Evolutionary conservation across 2,329 filamentous ascomycete species (phyloP), one percentile per base, ranked within the genome.

Genomic region (Cladosporium sp.): DNA sequence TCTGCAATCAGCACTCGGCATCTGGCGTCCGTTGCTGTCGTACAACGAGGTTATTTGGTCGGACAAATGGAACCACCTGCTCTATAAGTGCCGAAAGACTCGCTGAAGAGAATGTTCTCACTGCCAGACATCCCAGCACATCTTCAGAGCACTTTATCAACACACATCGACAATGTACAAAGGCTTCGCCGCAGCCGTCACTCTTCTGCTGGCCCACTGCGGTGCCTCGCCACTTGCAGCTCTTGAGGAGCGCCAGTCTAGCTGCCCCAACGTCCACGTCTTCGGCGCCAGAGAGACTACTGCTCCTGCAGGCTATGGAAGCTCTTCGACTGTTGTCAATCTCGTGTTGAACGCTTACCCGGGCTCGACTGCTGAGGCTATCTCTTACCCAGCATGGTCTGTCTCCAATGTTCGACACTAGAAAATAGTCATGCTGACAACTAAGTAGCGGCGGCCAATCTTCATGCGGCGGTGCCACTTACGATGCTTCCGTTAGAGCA

Each of bases 401-500:
- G 44, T 55, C 40, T 35, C 5, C 16, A 11, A 16, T 29, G 2
- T 8, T 10, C 49, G 26, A 28, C 29, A n/a, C 5, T 3, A 26
- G 31, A 1, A 1, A 50, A 5, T 28, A 35, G 5, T 46, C 29
- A 35, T n/a, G 29, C 59, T 62, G 14, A 62, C 59, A 29, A 11
- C 1, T 21, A 18, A 5, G 5, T 2, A 89, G 87, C 49, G 88
- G 88, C 65, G 88, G 88, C 5, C 83, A 87, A 69, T 72, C 80
- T 0, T 80, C 78, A 0, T 89, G 88, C 70, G 86, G 86, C 16
- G 80, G 84, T n/a, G 77, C 84, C 29, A 83, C 81, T 72, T 91
- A 90, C 69, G 85, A 82, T 1, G 82, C 82, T 69, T 89, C 87
- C 8, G 86, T 84, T 0, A 73, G 78, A 4, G 81, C 85, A 65